phyloP scores from a whole-genome alignment of 495 filamentous ascomycete species.

The Penicillium daleae region DNA sequence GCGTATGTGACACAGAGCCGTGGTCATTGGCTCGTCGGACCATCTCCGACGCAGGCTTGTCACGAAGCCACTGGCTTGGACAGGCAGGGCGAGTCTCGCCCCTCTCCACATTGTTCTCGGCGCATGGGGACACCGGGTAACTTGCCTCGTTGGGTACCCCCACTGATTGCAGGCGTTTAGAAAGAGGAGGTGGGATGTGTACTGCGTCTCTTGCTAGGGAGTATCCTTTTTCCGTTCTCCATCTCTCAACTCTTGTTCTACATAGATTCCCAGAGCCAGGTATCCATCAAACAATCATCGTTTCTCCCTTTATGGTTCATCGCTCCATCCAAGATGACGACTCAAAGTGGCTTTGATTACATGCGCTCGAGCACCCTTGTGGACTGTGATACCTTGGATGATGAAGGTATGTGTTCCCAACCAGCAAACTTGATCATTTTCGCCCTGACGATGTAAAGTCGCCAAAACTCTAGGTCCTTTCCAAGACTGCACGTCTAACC shows the following conservation, averaged over 20 bases:
- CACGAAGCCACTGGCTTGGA: not conserved
- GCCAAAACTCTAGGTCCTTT: slow-evolving; percentile 62
- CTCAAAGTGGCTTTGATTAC: slow-evolving; percentile 36
- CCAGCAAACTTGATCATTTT: not conserved
- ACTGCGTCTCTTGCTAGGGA: not conserved
- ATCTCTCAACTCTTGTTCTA: not conserved
- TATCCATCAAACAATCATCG: not conserved
- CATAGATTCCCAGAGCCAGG: not conserved
- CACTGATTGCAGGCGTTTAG: not conserved
- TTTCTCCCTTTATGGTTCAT: not conserved
- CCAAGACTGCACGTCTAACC: slow-evolving; percentile 69
- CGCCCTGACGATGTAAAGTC: slow-evolving; percentile 39
- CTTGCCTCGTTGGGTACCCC: slow-evolving; percentile 8
- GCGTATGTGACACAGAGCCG: not conserved
- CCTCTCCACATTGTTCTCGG: not conserved
- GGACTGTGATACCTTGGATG: slow-evolving; percentile 65
- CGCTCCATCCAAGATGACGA: slow-evolving; percentile 20
- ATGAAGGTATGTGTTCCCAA: slow-evolving; percentile 43
- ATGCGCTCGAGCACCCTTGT: slow-evolving; percentile 55
- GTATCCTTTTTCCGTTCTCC: not conserved
- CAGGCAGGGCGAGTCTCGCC: not conserved
- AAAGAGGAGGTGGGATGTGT: slow-evolving; percentile 1
- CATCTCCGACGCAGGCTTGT: not conserved
- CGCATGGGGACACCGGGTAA: slow-evolving; percentile 7
- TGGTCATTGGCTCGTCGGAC: not conserved